Percentiles rank a stretch among this genome's conserved stretches.
Evolutionary conservation across 768 basidiomycete genomes (phyloP).

Genomic region (Austroboletus eburneus): DNA sequence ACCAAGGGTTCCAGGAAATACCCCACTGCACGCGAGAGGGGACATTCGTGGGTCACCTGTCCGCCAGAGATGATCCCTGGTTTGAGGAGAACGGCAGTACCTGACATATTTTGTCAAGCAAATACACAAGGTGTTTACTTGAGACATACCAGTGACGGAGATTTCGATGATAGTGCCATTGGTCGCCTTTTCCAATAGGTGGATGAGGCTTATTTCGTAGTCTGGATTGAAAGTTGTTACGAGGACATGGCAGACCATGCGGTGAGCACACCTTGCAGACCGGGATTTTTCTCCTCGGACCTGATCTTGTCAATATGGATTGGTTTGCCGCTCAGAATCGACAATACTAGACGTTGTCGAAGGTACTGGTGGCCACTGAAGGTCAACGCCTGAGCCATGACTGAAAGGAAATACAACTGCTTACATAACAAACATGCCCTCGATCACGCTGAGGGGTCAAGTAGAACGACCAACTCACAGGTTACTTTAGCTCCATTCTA

Average conservation of each 20-base stretch:
- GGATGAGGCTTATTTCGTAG: conserved; percentile 86
- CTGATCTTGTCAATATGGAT: conserved; percentile 86
- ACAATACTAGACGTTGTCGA: conserved; percentile 81
- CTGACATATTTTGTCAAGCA: conserved; percentile 35
- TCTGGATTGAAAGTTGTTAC: conserved; percentile 42
- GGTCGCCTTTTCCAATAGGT: conserved; percentile 84
- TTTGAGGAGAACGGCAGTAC: conserved; percentile 87
- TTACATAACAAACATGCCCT: conserved; percentile 24
- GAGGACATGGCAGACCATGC: not conserved
- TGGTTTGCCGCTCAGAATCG: conserved; percentile 81
- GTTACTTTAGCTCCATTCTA: conserved; percentile 2
- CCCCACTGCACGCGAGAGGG: conserved; percentile 82
- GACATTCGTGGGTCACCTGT: conserved; percentile 77
- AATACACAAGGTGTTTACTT: not conserved
- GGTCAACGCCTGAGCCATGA: conserved; percentile 45
- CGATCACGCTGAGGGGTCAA: conserved; percentile 5
- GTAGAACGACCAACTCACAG: conserved; percentile 1
- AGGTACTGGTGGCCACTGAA: conserved; percentile 83
- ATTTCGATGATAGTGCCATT: conserved; percentile 96
- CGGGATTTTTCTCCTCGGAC: conserved; percentile 90
- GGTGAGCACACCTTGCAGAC: conserved; percentile 66
- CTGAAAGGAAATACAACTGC: not conserved
- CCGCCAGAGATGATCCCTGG: conserved; percentile 92
- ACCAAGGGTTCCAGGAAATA: conserved; percentile 92
- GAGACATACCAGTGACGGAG: conserved; percentile 77